Conservation (phyloP, 1,139 yeast genomes). For the Kodamaea suecica region DNA sequence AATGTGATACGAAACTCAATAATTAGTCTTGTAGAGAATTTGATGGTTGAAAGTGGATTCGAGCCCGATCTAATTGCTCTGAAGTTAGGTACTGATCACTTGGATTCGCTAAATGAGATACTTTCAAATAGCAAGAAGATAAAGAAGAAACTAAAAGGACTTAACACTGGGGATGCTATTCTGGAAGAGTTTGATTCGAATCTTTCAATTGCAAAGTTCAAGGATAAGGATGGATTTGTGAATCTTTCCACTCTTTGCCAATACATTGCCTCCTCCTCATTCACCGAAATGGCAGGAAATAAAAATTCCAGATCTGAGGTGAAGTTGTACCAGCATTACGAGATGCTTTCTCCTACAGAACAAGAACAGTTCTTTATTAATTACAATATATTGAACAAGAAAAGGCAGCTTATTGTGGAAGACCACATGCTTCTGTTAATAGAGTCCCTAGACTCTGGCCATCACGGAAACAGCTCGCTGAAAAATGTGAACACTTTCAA, state of each 20-base stretch:
- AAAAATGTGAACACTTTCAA: too few species aligned
- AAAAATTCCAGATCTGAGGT: not conserved
- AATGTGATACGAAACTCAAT: constrained; percentile 1
- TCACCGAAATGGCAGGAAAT: too few species aligned
- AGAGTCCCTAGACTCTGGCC: constrained; percentile 12
- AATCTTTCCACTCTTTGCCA: constrained; percentile 21
- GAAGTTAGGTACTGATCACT: not conserved
- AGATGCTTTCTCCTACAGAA: constrained; percentile 11
- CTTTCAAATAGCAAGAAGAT: not conserved
- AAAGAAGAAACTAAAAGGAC: not conserved
- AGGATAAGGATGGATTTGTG: constrained; percentile 19
- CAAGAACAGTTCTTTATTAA: constrained; percentile 3
- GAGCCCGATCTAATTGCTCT: not conserved
- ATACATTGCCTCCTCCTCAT: constrained; percentile 20
- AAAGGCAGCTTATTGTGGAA: constrained; percentile 28
- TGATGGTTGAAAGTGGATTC: not conserved
- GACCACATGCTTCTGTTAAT: constrained; percentile 19
- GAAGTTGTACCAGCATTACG: constrained; percentile 20
- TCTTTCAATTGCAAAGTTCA: constrained; percentile 4
- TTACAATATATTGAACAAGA: constrained; percentile 13
- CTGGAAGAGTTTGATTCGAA: not conserved
- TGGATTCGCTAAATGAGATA: not conserved
- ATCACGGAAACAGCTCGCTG: constrained; percentile 6
- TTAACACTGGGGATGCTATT: too few species aligned
- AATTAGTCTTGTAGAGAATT: not conserved